Base-by-base conservation (phyloP, 306 rosid species). In the Dryas alaskensis region DNA sequence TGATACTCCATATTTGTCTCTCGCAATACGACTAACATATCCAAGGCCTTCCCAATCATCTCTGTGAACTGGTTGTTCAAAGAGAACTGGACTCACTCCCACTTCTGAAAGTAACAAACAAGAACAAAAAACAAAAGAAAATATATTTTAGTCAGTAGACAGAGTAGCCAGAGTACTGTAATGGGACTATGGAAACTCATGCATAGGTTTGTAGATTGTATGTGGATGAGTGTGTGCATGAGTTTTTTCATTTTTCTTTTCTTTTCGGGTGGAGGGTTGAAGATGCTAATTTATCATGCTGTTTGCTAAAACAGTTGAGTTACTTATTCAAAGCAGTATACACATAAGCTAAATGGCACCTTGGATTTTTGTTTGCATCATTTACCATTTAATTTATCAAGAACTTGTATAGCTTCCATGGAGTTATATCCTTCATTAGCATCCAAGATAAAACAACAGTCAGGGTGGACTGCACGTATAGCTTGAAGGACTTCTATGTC, bases 21-120 rank as follows among this genome's bases (percentile, higher is more conserved):
- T 81, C 1, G 97, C 90, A 42, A 88, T 60, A 1, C 8, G 79
- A 74, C 85, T 81, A 6, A 94, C 97, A 74, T 84, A 65, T 74
- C 90, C 92, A 68, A 94, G 98, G 68, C 98, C 98, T 68, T 94
- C 96, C 98, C 98, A 94, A 79, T 94, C 97, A 81, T 94, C 96
- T 83, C 97, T 85, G 54, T 94, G 91, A 80, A 91, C 96, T 19
- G 97, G 97, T 83, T 94, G 98, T 78, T 94, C 98, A 72, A 89
- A 89, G 59, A 94, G 85, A 79, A 85, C 76, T 16, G 98, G 98
- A 53, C 85, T 88, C 79, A 94, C 92, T 59, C 91, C 86, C 86
- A 94, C 75, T 73, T 88, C 97, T 94, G 91, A 51, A 80, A 69
- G 27, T 7, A 2, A 31, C 37, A 31, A 25, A 54, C 43, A 27